These are phyloP conservation scores for Hypoxylon sp. DNA, from an alignment of 2,329 filamentous ascomycete genomes.

Conservation along the genomic window DNA sequence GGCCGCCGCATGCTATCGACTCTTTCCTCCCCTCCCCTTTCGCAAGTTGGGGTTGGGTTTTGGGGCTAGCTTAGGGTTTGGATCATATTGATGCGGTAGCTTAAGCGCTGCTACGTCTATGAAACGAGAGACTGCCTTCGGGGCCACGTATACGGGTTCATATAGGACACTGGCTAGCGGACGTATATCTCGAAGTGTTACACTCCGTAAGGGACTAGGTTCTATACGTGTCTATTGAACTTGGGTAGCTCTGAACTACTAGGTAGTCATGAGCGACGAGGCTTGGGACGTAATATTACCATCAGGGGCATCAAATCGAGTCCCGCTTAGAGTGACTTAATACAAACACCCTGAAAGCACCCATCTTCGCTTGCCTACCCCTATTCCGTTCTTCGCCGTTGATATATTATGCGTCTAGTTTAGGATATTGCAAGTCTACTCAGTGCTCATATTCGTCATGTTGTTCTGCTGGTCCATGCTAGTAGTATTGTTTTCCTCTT, in stretches of 20 bases:
- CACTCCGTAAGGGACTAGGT: neutral
- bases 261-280: neutral
- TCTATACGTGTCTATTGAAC: neutral
- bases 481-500: constrained; percentile 40
- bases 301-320: neutral
- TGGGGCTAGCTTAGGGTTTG: neutral
- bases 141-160: neutral
- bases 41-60: neutral
- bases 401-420: neutral
- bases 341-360: constrained; percentile 1
- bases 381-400: neutral
- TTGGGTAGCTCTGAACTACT: neutral
- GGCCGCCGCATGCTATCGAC: neutral
- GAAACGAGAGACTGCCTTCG: neutral
- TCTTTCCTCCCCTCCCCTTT: neutral
- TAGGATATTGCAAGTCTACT: neutral
- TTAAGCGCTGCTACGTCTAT: constrained; percentile 2
- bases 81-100: neutral
- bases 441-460: neutral
- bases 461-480: neutral
- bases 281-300: neutral
- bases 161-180: neutral
- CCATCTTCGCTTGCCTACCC: neutral
- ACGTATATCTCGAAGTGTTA: neutral
- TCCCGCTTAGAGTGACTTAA: neutral